Evolutionary conservation across 345 rosid genomes (phyloP).

Genomic region (Rhodamnia rubescens): DNA sequence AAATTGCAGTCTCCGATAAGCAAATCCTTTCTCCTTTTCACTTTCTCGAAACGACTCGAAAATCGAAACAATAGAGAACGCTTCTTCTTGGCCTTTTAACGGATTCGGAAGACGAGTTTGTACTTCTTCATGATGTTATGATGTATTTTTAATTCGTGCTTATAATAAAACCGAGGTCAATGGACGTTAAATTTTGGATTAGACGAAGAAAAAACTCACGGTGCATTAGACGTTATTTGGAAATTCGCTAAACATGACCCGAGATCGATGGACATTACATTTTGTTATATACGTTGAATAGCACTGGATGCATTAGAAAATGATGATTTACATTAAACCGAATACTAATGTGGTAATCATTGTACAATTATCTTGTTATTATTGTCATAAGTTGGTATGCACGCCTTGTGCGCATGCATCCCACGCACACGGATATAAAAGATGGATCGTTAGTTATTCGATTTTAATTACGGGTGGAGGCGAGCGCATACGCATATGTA

Average conservation of each 20-base stretch:
- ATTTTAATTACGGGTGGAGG: background rate
- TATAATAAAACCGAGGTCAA: background rate
- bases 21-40: background rate
- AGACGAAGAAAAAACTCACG: background rate
- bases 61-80: background rate
- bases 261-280: fast-evolving
- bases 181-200: no score
- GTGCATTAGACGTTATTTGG: background rate
- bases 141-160: no score
- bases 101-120: background rate
- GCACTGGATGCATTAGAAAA: background rate
- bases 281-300: background rate
- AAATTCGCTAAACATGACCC: background rate
- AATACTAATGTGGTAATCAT: background rate
- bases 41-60: background rate
- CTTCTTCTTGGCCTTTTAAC: background rate
- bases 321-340: background rate
- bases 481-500: no score
- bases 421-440: fast-evolving
- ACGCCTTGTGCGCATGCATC: background rate
- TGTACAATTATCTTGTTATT: background rate
- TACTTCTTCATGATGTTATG: background rate
- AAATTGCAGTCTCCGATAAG: background rate
- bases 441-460: background rate
- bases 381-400: background rate